Evolutionary conservation across 192 early-diverging fungal species (phyloP).

Genomic region (Pilobolus umbonatus): DNA sequence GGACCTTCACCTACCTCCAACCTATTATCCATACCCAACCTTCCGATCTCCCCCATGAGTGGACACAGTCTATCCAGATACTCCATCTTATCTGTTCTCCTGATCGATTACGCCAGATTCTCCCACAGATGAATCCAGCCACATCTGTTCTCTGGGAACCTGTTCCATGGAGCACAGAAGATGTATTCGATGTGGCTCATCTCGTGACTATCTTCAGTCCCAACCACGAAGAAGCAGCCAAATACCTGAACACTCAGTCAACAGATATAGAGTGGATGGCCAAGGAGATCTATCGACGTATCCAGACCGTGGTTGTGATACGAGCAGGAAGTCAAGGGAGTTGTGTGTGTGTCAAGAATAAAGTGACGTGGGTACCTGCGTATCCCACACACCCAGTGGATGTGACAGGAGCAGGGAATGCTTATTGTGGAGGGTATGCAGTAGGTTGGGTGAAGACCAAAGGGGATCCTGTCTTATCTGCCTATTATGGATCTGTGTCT

Average conservation of each 20-base stretch:
- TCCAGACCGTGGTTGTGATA: conserved; percentile 30
- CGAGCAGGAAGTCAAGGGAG: conserved; percentile 34
- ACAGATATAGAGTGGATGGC: too few relatives aligned
- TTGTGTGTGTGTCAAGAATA: conserved; percentile 8
- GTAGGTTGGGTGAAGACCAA: conserved; percentile 30
- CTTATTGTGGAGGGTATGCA: conserved; percentile 42
- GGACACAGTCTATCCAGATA: conserved; percentile 24
- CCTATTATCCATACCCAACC: conserved; percentile 36
- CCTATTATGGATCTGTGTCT: conserved; percentile 36
- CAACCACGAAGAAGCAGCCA: conserved; percentile 45
- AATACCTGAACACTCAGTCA: too few relatives aligned
- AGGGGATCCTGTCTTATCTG: conserved; percentile 27
- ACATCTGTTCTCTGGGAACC: conserved; percentile 50
- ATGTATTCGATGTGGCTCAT: conserved; percentile 15
- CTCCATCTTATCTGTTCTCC: conserved; percentile 38
- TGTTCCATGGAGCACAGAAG: conserved; percentile 26
- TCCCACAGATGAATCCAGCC: too few relatives aligned
- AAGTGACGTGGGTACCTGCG: conserved; percentile 27
- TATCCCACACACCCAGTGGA: conserved; percentile 27
- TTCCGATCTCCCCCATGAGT: conserved; percentile 26
- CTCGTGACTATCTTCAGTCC: conserved; percentile 35
- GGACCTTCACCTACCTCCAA: conserved; percentile 35
- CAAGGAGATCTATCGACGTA: too few relatives aligned
- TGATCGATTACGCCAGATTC: too few relatives aligned
- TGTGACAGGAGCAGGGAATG: conserved; percentile 44